Evolutionary conservation across 1,284 basidiomycete genomes (phyloP).

Genomic region (Trichosporon sp.): DNA sequence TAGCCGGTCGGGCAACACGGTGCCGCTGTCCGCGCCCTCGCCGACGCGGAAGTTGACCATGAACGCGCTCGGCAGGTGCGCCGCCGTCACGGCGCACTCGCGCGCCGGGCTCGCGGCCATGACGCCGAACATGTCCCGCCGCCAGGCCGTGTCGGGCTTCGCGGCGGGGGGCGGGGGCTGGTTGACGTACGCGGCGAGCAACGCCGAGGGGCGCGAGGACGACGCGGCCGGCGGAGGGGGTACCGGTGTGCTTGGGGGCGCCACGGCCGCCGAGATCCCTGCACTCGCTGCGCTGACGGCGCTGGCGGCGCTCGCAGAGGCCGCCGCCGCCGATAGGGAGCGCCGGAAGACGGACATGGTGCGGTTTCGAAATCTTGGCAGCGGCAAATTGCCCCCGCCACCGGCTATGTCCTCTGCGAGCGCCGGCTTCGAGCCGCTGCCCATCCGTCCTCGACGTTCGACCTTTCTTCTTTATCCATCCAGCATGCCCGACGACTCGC

Average conservation of each 20-base stretch:
- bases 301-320: not conserved
- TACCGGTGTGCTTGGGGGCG: not conserved
- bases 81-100: not conserved
- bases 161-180: not conserved
- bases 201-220: not conserved
- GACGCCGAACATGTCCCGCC: not conserved
- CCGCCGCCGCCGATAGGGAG: not conserved
- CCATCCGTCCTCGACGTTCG: not conserved
- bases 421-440: not conserved
- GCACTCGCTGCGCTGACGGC: not conserved
- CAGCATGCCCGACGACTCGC: constrained; percentile 40
- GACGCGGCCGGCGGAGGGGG: not conserved
- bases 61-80: not conserved
- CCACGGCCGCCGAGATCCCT: not conserved
- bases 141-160: not conserved
- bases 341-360: not conserved
- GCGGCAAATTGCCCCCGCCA: not conserved
- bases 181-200: not conserved
- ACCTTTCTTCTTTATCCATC: constrained; percentile 14
- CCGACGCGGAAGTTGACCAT: not conserved
- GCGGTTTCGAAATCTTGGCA: not conserved
- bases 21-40: not conserved
- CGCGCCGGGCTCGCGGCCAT: not conserved
- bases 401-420: not conserved
- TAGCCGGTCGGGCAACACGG: not conserved